Conservation (phyloP, 2,329 filamentous ascomycete species). For the Zopfia rhizophila region DNA sequence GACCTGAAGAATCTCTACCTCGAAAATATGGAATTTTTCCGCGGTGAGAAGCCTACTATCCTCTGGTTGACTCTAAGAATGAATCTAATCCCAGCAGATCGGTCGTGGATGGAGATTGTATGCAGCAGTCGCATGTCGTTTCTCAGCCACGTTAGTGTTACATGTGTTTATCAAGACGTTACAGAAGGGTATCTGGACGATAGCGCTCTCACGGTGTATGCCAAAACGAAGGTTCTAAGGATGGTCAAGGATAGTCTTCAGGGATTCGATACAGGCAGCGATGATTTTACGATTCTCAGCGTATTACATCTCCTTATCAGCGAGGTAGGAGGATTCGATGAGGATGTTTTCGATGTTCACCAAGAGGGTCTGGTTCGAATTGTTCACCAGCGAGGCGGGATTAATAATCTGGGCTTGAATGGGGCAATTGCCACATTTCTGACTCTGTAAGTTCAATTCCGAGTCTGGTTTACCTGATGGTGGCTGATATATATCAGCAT, state of each 20-base stretch:
- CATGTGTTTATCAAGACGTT: slow-evolving; percentile 46
- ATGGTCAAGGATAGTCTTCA: slow-evolving; percentile 38
- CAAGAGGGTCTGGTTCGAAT: slow-evolving; percentile 39
- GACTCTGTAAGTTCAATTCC: slow-evolving; percentile 35
- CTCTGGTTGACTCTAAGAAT: slow-evolving; percentile 13
- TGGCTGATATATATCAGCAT: too few relatives aligned
- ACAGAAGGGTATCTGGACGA: slow-evolving; percentile 40
- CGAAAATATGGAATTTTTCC: slow-evolving; percentile 27
- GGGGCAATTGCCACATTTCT: slow-evolving; percentile 35
- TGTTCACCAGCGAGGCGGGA: slow-evolving; percentile 36
- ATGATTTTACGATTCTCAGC: slow-evolving; percentile 43
- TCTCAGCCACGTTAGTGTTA: slow-evolving; percentile 45
- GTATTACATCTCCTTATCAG: slow-evolving; percentile 46
- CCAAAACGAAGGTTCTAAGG: slow-evolving; percentile 42
- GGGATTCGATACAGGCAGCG: slow-evolving; percentile 25
- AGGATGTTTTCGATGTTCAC: slow-evolving; percentile 43
- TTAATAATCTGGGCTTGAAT: slow-evolving; percentile 28
- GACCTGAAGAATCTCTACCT: slow-evolving; percentile 39
- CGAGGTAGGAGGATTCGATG: slow-evolving; percentile 40
- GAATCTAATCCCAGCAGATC: slow-evolving; percentile 18
- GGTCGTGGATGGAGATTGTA: slow-evolving; percentile 39
- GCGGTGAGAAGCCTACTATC: slow-evolving; percentile 23
- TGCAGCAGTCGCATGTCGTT: slow-evolving; percentile 43
- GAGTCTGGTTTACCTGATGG: too few relatives aligned
- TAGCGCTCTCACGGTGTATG: slow-evolving; percentile 42